Percentiles rank a stretch among this genome's conserved stretches.
phyloP scores from a whole-genome alignment of 805 yeast species.

The Yarrowia phangngaensis region DNA sequence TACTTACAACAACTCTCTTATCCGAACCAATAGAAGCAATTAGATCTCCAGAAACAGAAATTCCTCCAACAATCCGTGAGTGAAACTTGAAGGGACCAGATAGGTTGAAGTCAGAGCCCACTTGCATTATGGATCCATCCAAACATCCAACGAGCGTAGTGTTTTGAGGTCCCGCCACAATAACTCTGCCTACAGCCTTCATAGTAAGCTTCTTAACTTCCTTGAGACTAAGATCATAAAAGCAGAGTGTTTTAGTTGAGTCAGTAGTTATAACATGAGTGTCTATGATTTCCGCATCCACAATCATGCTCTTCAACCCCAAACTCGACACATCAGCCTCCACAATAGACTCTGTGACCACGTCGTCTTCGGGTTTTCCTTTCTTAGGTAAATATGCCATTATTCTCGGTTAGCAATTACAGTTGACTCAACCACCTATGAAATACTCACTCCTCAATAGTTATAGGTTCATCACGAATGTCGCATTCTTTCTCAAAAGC shows the following conservation, averaged over 20 bases:
- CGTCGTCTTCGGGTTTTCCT: conserved; percentile 4
- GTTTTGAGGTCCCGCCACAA: not conserved
- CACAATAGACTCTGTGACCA: not conserved
- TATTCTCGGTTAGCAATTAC: conserved; percentile 10
- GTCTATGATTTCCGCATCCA: not conserved
- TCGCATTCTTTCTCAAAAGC: conserved; percentile 12
- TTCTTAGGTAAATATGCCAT: conserved; percentile 9
- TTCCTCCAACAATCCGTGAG: conserved; percentile 14
- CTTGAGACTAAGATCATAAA: not conserved
- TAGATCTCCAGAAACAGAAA: conserved; percentile 2
- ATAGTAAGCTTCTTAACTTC: not conserved
- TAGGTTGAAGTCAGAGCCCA: not conserved
- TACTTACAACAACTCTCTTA: conserved; percentile 8
- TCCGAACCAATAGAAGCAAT: conserved; percentile 19
- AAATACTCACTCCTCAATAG: conserved; percentile 21
- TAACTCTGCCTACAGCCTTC: conserved; percentile 8
- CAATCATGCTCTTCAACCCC: conserved; percentile 8
- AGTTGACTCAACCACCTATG: no score
- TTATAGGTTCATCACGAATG: conserved; percentile 9
- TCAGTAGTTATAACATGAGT: not conserved
- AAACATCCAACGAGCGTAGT: conserved; percentile 9
- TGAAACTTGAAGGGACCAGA: conserved; percentile 13
- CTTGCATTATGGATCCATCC: conserved; percentile 3
- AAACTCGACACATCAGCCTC: not conserved
- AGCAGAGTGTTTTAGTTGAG: conserved; percentile 1